Evolutionary conservation across 2,329 filamentous ascomycete species (phyloP).

Genomic region (Diaporthe sp.): DNA sequence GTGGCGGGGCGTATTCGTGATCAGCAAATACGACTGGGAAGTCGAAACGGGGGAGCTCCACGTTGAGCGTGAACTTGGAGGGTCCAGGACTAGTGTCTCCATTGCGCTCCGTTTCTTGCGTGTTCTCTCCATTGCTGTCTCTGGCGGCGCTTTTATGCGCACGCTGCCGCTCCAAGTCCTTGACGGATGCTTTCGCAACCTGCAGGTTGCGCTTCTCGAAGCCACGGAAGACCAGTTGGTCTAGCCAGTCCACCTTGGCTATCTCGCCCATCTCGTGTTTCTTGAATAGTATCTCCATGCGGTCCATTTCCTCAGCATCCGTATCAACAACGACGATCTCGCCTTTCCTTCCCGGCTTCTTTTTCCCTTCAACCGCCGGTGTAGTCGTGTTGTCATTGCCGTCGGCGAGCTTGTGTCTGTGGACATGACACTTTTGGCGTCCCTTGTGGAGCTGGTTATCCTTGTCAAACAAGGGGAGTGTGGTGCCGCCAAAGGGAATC

Average conservation of each 20-base stretch:
- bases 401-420: constrained; percentile 87
- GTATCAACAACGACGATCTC: constrained; percentile 71
- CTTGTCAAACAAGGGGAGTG: constrained; percentile 89
- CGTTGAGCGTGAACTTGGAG: constrained; percentile 83
- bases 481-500: constrained; percentile 94
- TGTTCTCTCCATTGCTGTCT: constrained; percentile 54
- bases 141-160: constrained; percentile 52
- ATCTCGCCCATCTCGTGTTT: constrained; percentile 99
- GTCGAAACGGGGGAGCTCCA: constrained; percentile 95
- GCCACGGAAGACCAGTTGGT: constrained; percentile 91
- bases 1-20: constrained; percentile 89
- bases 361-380: constrained; percentile 75
- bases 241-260: constrained; percentile 92
- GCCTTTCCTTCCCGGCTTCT: constrained; percentile 61
- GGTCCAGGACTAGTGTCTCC: constrained; percentile 62
- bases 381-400: constrained; percentile 86
- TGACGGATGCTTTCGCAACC: constrained; percentile 74
- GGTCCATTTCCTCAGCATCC: constrained; percentile 86
- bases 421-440: constrained; percentile 89
- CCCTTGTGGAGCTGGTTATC: constrained; percentile 94
- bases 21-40: constrained; percentile 97
- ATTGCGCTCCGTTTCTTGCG: constrained; percentile 48
- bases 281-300: constrained; percentile 91
- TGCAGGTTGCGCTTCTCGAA: constrained; percentile 83
- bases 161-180: constrained; percentile 66